phyloP scores from a whole-genome alignment of 1,284 basidiomycete genomes.

The Apiotrichum gamsii region DNA sequence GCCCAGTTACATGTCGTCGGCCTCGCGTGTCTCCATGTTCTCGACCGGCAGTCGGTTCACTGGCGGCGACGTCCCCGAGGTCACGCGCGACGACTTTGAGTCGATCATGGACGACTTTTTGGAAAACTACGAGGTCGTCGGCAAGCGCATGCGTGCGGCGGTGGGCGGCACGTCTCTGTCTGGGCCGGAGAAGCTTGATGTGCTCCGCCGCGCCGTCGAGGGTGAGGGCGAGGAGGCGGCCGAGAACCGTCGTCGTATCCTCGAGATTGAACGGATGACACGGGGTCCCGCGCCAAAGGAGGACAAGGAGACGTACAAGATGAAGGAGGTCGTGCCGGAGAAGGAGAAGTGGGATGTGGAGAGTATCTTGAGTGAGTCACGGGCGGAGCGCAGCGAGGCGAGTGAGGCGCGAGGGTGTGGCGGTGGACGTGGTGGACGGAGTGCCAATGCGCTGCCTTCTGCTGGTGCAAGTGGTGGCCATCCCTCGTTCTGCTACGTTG shows the following conservation, averaged over 20 bases:
- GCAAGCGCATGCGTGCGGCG: constrained; percentile 68
- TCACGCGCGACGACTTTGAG: constrained; percentile 82
- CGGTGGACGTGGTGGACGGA: too few relatives aligned
- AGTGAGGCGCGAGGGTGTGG: too few relatives aligned
- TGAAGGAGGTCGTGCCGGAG: constrained; percentile 51
- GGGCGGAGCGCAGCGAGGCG: not conserved
- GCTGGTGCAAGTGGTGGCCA: too few relatives aligned
- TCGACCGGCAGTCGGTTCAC: constrained; percentile 6
- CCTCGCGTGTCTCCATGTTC: constrained; percentile 26
- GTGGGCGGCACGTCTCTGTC: constrained; percentile 58
- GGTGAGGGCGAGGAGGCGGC: constrained; percentile 49
- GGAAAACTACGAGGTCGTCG: constrained; percentile 84
- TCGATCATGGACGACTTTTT: constrained; percentile 91
- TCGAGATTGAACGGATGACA: constrained; percentile 52
- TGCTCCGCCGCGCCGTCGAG: constrained; percentile 60
- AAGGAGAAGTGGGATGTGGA: constrained; percentile 88
- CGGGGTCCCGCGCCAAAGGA: constrained; percentile 48
- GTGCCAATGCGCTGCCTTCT: too few relatives aligned
- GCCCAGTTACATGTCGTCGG: constrained; percentile 29
- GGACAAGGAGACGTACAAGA: constrained; percentile 32
- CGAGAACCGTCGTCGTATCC: constrained; percentile 57
- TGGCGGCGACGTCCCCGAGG: constrained; percentile 53
- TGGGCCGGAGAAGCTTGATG: constrained; percentile 69
- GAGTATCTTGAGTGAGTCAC: constrained; percentile 75
- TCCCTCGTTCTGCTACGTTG: too few relatives aligned